A percentile compares a stretch with the other conserved stretches of the same genome.
These are phyloP conservation scores for Odontarrhena argentea DNA, from an alignment of 345 rosid genomes.

Conservation along the genomic window DNA sequence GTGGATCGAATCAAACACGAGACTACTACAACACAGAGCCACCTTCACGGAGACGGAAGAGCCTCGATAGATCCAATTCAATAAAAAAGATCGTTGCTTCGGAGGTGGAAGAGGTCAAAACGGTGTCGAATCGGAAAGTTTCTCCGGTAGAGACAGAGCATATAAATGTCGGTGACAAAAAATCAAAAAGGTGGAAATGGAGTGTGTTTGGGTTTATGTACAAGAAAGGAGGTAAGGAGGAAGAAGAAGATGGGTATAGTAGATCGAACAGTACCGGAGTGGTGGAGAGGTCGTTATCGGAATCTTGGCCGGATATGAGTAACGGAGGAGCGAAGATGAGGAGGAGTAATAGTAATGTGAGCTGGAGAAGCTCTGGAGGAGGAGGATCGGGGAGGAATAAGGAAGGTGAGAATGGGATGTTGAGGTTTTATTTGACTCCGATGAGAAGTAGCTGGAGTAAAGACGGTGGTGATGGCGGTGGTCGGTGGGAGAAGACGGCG, in stretches of 20 bases:
- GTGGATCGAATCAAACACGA: conserved; percentile 86
- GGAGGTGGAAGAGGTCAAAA: conserved; percentile 76
- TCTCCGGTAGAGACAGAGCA: conserved; percentile 47
- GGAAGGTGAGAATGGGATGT: conserved; percentile 61
- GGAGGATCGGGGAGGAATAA: conserved; percentile 63
- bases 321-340: conserved; percentile 61
- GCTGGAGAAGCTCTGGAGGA: conserved; percentile 74
- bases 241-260: conserved; percentile 52
- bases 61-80: conserved; percentile 82
- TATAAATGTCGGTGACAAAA: conserved; percentile 44
- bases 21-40: conserved; percentile 84
- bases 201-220: conserved; percentile 79
- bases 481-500: conserved; percentile 57
- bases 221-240: conserved; percentile 59
- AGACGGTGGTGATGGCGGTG: conserved; percentile 27
- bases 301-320: conserved; percentile 83
- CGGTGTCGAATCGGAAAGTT: conserved; percentile 68
- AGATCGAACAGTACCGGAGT: conserved; percentile 68
- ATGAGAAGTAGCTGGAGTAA: conserved; percentile 65
- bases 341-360: conserved; percentile 94
- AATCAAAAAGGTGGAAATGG: conserved; percentile 89
- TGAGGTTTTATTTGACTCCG: conserved; percentile 85
- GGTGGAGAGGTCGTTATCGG: conserved; percentile 77
- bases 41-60: conserved; percentile 77
- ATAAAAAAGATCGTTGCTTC: conserved; percentile 67